These are phyloP conservation scores for Colletotrichum sp. DNA, from an alignment of 2,329 filamentous ascomycete genomes.

Conservation along the genomic window DNA sequence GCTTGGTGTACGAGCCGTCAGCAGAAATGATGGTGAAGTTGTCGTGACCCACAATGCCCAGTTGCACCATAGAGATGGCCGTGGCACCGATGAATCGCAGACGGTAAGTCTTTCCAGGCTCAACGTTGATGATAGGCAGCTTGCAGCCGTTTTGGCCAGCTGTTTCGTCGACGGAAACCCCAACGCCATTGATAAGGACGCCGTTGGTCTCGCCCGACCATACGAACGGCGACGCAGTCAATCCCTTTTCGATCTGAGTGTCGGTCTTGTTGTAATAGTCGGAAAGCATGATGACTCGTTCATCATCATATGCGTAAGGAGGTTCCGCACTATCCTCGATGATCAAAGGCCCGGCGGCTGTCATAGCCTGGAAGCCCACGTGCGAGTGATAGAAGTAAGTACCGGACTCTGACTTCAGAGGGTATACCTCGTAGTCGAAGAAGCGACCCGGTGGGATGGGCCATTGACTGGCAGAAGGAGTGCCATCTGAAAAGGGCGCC, in stretches of 20 bases:
- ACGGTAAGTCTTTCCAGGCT: slow-evolving; percentile 65
- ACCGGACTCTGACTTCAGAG: slow-evolving; percentile 56
- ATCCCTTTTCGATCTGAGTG: slow-evolving; percentile 50
- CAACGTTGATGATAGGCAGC: slow-evolving; percentile 59
- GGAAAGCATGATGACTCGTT: slow-evolving; percentile 57
- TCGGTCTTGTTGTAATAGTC: slow-evolving; percentile 65
- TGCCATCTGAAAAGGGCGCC: slow-evolving; percentile 68
- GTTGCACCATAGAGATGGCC: slow-evolving; percentile 55
- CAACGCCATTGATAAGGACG: slow-evolving; percentile 61
- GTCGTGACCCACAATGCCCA: slow-evolving; percentile 62
- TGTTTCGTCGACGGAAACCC: slow-evolving; percentile 23
- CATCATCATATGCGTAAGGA: slow-evolving; percentile 67
- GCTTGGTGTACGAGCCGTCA: slow-evolving; percentile 60
- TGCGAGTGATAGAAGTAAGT: slow-evolving; percentile 75
- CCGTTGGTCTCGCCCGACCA: slow-evolving; percentile 65
- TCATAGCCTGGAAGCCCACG: slow-evolving; percentile 64
- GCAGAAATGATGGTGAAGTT: slow-evolving; percentile 63
- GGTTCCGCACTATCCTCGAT: slow-evolving; percentile 52
- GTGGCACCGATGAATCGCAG: slow-evolving; percentile 63
- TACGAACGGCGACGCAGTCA: slow-evolving; percentile 51
- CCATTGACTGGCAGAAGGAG: slow-evolving; percentile 66
- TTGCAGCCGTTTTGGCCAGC: slow-evolving; percentile 35
- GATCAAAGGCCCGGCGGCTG: slow-evolving; percentile 61
- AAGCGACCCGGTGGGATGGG: slow-evolving; percentile 64
- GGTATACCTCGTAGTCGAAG: slow-evolving; percentile 70